Percentiles rank a stretch among this genome's conserved stretches.
These are phyloP conservation scores for Blastocladiella britannica DNA, from an alignment of 192 early-diverging fungal genomes.

Conservation along the genomic window DNA sequence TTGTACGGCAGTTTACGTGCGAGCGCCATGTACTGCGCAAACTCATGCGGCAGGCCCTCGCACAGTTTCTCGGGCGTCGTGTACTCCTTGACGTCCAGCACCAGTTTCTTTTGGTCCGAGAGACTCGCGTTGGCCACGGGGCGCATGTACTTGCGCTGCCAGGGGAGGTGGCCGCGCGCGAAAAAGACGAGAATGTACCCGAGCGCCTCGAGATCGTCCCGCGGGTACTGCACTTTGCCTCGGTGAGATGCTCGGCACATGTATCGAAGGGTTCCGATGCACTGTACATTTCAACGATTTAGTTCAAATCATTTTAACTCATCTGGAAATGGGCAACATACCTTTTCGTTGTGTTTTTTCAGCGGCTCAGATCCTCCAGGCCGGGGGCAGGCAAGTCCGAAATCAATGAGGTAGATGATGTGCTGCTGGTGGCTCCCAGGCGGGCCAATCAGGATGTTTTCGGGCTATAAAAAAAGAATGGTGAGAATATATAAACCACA, in stretches of 20 bases:
- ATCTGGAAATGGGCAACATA: too few species aligned
- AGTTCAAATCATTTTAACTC: too few species aligned
- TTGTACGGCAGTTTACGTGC: not conserved
- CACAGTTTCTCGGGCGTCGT: not conserved
- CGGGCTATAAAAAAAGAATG: too few species aligned
- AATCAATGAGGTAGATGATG: not conserved
- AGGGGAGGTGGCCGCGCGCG: slow-evolving; percentile 1
- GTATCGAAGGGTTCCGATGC: not conserved
- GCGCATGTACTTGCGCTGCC: slow-evolving; percentile 1
- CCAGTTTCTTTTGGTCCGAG: not conserved
- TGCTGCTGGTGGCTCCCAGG: not conserved
- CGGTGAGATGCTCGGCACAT: not conserved
- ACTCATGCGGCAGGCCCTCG: not conserved
- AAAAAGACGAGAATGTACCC: slow-evolving; percentile 3
- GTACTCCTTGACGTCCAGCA: not conserved
- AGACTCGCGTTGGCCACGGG: not conserved
- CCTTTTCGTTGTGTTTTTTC: too few species aligned
- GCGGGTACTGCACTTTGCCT: not conserved
- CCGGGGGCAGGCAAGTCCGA: not conserved
- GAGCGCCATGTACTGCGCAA: not conserved
- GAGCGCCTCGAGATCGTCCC: slow-evolving; percentile 3
- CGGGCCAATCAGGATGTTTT: not conserved
- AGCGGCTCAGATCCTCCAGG: too few species aligned
- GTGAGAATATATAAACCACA: too few species aligned
- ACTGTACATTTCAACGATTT: too few species aligned